These are phyloP conservation scores for Phycomyces nitens DNA, from an alignment of 192 early-diverging fungal species.

Conservation along the genomic window DNA sequence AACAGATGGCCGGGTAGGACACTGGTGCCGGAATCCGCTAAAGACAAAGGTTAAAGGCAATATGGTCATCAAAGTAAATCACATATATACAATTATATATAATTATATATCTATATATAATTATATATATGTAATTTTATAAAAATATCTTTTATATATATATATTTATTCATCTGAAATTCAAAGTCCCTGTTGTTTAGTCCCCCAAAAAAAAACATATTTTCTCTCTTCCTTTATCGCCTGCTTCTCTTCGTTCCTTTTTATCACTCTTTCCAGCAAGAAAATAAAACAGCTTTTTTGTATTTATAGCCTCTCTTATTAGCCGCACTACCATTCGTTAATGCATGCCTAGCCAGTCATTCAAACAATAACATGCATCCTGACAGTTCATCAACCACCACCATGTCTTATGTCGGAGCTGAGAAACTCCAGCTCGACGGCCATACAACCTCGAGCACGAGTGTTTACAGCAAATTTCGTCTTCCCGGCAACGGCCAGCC, in stretches of 20 bases:
- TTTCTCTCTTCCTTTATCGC: neutral
- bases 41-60: too few relatives aligned
- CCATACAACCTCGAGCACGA: slow-evolving; percentile 1
- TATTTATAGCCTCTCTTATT: too few relatives aligned
- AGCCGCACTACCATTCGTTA: neutral
- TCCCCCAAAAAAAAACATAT: neutral
- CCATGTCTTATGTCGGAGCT: neutral
- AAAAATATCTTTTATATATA: too few relatives aligned
- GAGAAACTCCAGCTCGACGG: neutral
- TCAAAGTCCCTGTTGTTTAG: neutral
- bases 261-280: neutral
- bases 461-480: neutral
- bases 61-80: too few relatives aligned
- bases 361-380: neutral
- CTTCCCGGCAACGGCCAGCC: neutral
- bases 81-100: too few relatives aligned
- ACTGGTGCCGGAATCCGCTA: too few relatives aligned
- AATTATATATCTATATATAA: too few relatives aligned
- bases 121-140: too few relatives aligned
- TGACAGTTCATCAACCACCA: neutral
- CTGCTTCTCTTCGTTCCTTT: slow-evolving; percentile 2
- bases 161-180: too few relatives aligned
- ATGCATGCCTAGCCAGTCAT: neutral
- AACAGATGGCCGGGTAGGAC: too few relatives aligned
- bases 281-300: too few relatives aligned